A percentile compares a stretch with the other conserved stretches of the same genome.
Evolutionary conservation across 495 filamentous ascomycete species (phyloP).

Genomic region (Sordaria brevicollis): DNA sequence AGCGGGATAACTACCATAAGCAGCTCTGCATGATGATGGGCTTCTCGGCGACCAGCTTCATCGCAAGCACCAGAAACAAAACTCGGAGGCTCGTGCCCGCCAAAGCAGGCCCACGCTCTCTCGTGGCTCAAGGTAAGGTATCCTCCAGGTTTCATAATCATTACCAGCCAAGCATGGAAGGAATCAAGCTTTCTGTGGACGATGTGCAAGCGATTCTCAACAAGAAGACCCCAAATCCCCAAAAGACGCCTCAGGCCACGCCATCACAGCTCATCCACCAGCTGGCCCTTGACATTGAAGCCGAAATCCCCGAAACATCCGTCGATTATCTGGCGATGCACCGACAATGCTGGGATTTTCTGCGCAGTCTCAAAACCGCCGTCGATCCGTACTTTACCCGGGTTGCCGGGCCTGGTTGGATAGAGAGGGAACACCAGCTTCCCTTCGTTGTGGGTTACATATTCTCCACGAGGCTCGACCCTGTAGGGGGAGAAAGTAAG

Average conservation of each 20-base stretch:
- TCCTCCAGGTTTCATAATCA: neutral
- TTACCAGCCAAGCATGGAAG: neutral
- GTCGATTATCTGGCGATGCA: neutral
- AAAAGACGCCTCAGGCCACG: neutral
- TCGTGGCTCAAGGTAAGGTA: neutral
- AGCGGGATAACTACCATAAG: neutral
- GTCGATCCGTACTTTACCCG: neutral
- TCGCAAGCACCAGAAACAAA: neutral
- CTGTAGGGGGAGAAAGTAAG: neutral
- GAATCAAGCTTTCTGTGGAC: neutral
- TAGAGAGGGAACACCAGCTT: neutral
- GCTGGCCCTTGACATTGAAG: neutral
- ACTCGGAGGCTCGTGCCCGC: neutral
- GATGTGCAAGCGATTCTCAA: neutral
- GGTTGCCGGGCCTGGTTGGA: neutral
- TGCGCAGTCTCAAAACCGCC: neutral
- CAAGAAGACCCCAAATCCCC: neutral
- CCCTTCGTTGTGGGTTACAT: conserved; percentile 1
- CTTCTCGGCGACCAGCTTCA: conserved; percentile 1
- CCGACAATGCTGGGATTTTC: neutral
- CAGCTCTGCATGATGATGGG: conserved; percentile 2
- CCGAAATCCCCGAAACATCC: neutral
- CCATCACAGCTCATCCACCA: neutral
- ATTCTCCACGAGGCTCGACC: neutral
- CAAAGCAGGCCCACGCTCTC: neutral